These are phyloP conservation scores for Metschnikowia henanensis DNA, from an alignment of 805 yeast genomes.

Conservation along the genomic window DNA sequence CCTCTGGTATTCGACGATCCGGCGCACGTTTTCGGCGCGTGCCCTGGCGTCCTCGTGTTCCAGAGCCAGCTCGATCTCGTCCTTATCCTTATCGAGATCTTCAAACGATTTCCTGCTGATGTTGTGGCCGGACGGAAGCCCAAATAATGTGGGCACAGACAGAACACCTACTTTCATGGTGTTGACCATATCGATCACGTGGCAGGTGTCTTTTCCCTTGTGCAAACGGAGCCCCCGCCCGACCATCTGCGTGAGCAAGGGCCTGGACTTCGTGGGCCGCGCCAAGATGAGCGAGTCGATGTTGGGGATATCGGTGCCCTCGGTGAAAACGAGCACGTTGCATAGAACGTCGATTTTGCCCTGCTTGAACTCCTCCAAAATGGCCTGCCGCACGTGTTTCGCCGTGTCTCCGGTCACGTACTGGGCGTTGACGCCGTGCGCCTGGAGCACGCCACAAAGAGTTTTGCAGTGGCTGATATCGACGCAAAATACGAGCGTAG, in stretches of 20 bases:
- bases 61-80: constrained; percentile 1
- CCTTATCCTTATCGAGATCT: constrained; percentile 15
- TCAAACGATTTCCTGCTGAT: constrained; percentile 18
- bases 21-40: constrained; percentile 12
- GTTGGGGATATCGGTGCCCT: constrained; percentile 92
- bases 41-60: constrained; percentile 11
- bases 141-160: constrained; percentile 53
- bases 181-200: constrained; percentile 77
- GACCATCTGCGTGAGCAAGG: constrained; percentile 79
- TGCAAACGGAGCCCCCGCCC: constrained; percentile 82
- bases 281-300: constrained; percentile 79
- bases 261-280: constrained; percentile 77
- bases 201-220: constrained; percentile 63
- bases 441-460: constrained; percentile 52
- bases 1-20: constrained; percentile 10
- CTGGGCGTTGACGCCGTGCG: constrained; percentile 65
- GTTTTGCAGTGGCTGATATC: constrained; percentile 64
- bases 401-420: constrained; percentile 70
- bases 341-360: constrained; percentile 72
- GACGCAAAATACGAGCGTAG: constrained; percentile 78
- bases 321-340: constrained; percentile 90
- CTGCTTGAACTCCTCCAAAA: constrained; percentile 56
- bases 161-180: constrained; percentile 51
- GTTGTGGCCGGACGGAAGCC: constrained; percentile 30
- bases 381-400: constrained; percentile 47